phyloP scores from a whole-genome alignment of 2,329 filamentous ascomycete species.

The Bipolaris cookei region DNA sequence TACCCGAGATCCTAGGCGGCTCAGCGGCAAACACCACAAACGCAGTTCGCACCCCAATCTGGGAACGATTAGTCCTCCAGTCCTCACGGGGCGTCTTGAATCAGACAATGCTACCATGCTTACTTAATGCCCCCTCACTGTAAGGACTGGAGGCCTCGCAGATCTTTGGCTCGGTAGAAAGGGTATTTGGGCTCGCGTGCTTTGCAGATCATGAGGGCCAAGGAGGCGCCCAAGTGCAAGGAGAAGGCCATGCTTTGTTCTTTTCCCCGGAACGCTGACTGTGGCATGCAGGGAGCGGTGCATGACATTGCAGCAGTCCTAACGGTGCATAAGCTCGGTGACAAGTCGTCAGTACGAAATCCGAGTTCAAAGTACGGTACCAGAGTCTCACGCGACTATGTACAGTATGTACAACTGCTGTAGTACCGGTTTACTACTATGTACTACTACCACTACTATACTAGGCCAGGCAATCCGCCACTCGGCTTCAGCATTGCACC shows the following conservation, averaged over 20 bases:
- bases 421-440: too few species aligned
- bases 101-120: constrained; percentile 3
- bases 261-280: constrained; percentile 1
- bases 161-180: constrained; percentile 7
- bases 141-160: constrained; percentile 1
- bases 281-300: constrained; percentile 4
- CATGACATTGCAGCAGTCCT: constrained; percentile 1
- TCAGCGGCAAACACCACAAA: not conserved
- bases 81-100: not conserved
- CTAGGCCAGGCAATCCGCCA: not conserved
- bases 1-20: not conserved
- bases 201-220: constrained; percentile 6
- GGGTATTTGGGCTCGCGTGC: constrained; percentile 1
- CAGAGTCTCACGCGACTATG: not conserved
- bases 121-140: not conserved
- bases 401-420: too few species aligned
- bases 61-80: not conserved
- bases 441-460: not conserved
- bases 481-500: constrained; percentile 4
- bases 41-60: not conserved
- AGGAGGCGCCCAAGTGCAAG: not conserved
- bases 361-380: not conserved
- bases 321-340: not conserved
- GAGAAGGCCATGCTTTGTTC: not conserved
- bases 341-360: not conserved